A percentile compares a stretch with the other conserved stretches of the same genome.
Evolutionary conservation across 257 asterid species (phyloP).

Genomic region (Solanum tacnaense): DNA sequence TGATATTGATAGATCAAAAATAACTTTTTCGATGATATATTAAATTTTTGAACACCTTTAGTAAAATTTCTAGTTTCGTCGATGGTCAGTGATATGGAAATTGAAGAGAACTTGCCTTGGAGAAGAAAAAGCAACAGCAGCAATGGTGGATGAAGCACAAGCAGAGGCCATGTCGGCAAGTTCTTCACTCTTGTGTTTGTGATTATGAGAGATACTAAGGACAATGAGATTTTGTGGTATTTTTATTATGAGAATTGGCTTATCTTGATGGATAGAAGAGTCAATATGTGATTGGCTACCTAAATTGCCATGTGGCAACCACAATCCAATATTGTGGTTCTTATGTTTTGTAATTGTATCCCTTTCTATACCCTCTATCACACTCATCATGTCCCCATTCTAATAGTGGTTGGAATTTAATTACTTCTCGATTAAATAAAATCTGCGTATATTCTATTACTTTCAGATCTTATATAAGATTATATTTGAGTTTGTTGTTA

Average conservation of each 20-base stretch:
- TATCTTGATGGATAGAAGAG: slow-evolving; percentile 69
- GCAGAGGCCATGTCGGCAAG: slow-evolving; percentile 62
- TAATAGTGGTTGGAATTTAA: not conserved
- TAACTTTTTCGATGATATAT: too few relatives aligned
- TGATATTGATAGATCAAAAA: not conserved
- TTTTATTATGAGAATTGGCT: slow-evolving; percentile 21
- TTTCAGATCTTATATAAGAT: too few relatives aligned
- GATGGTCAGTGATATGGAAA: too few relatives aligned
- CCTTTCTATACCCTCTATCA: not conserved
- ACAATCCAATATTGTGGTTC: slow-evolving; percentile 36
- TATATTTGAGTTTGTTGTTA: too few relatives aligned
- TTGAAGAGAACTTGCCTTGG: slow-evolving; percentile 47
- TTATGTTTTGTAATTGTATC: not conserved
- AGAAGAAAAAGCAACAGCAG: slow-evolving; percentile 76
- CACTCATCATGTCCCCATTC: not conserved
- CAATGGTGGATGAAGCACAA: slow-evolving; percentile 86
- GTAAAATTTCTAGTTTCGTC: not conserved
- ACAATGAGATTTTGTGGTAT: slow-evolving; percentile 8
- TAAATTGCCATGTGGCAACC: slow-evolving; percentile 64
- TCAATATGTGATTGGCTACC: slow-evolving; percentile 55
- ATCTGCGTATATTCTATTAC: too few relatives aligned
- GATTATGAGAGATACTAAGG: not conserved
- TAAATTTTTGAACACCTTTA: too few relatives aligned
- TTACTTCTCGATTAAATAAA: too few relatives aligned
- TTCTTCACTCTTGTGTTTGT: not conserved